These are phyloP conservation scores for Dendrobium chrysotoxum DNA, from an alignment of 106 monocot species.

Conservation along the genomic window DNA sequence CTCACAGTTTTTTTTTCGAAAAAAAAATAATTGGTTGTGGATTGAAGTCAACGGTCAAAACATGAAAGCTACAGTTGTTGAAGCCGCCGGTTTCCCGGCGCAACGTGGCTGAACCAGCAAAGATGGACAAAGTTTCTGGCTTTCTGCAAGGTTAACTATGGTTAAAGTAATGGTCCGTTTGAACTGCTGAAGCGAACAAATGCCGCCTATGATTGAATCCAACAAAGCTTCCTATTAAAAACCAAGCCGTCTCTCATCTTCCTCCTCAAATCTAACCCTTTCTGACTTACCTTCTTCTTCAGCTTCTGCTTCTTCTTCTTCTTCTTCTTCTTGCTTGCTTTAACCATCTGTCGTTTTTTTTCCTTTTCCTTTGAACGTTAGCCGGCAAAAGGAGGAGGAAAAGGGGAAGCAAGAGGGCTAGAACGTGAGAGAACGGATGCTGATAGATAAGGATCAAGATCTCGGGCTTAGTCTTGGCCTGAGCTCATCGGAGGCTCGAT, in stretches of 20 bases:
- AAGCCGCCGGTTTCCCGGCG: conserved; percentile 3
- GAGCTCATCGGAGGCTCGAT: background rate
- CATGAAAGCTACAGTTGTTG: background rate
- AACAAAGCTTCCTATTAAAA: background rate
- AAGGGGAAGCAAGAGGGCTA: background rate
- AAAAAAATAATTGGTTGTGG: no score
- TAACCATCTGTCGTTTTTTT: background rate
- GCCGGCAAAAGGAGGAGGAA: background rate
- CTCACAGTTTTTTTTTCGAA: no score
- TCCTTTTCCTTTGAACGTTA: background rate
- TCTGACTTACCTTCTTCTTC: background rate
- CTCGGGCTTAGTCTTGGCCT: conserved; percentile 21
- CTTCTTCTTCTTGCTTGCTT: no score
- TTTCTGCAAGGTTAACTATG: background rate
- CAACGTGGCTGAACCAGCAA: background rate
- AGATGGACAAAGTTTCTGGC: background rate
- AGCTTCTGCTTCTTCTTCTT: background rate
- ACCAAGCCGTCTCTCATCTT: background rate
- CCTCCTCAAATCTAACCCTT: background rate
- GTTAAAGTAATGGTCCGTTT: background rate
- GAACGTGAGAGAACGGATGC: conserved; percentile 6
- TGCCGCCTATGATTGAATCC: background rate
- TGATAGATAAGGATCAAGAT: conserved; percentile 15
- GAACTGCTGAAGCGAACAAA: background rate
- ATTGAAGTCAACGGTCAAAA: background rate